These are phyloP conservation scores for Sporothrix brasiliensis DNA, from an alignment of 2,329 filamentous ascomycete species.

Conservation along the genomic window DNA sequence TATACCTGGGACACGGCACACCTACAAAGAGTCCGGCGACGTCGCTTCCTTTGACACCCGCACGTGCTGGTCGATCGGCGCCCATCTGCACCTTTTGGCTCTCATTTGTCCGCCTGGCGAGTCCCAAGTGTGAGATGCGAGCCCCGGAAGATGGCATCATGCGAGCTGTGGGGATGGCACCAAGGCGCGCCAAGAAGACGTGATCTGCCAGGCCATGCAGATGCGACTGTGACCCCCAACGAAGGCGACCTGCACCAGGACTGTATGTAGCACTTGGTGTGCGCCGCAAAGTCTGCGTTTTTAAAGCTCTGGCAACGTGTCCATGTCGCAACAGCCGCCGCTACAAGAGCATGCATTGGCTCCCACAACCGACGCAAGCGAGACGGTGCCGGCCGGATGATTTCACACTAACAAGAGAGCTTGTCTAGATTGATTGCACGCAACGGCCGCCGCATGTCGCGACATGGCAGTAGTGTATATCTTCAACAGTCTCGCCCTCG, in stretches of 20 bases:
- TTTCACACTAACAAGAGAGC: background rate
- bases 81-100: background rate
- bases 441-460: background rate
- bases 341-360: no score
- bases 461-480: background rate
- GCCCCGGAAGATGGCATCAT: background rate
- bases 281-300: background rate
- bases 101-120: background rate
- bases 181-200: slow-evolving; percentile 1
- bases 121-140: background rate
- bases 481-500: background rate
- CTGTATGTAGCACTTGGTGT: background rate
- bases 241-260: background rate
- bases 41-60: background rate
- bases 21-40: background rate
- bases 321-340: no score
- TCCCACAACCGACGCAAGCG: no score
- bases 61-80: background rate
- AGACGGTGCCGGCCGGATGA: background rate
- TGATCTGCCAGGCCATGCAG: background rate
- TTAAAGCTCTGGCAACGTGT: no score
- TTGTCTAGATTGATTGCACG: background rate
- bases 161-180: background rate
- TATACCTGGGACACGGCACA: background rate
- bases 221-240: background rate